These are phyloP conservation scores for Marasmius fiardii DNA, from an alignment of 1,284 basidiomycete genomes.

Conservation along the genomic window DNA sequence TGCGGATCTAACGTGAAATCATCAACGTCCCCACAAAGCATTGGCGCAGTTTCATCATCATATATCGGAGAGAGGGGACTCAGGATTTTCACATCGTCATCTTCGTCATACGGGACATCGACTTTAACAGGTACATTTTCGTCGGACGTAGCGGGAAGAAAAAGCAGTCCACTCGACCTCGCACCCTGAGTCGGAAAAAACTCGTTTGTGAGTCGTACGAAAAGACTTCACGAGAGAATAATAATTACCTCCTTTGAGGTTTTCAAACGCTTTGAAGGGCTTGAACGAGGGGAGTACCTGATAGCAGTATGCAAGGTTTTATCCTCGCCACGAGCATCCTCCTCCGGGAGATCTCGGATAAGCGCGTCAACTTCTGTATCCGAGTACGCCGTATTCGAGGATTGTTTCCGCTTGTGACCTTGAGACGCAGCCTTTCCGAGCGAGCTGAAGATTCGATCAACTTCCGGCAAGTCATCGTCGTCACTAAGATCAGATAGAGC, in stretches of 20 bases:
- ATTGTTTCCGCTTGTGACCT: conserved; percentile 15
- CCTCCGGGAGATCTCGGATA: conserved; percentile 16
- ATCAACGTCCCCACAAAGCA: conserved; percentile 17
- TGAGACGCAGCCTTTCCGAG: neutral
- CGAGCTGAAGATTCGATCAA: conserved; percentile 30
- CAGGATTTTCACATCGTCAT: neutral
- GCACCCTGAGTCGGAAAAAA: neutral
- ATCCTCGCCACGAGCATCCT: conserved; percentile 4
- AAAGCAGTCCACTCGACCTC: neutral
- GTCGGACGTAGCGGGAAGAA: neutral
- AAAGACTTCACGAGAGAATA: neutral
- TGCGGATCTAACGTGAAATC: conserved; percentile 31
- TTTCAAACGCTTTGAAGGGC: neutral
- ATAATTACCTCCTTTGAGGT: neutral
- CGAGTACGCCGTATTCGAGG: conserved; percentile 30
- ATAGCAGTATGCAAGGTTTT: conserved; percentile 6
- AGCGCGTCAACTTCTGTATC: conserved; percentile 36
- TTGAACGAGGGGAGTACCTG: neutral
- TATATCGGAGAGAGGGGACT: neutral
- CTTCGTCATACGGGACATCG: conserved; percentile 8
- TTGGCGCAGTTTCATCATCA: neutral
- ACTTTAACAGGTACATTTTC: neutral
- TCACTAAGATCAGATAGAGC: conserved; percentile 17
- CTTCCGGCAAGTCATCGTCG: conserved; percentile 47
- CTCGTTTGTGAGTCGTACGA: neutral